Conservation (phyloP, 2,329 filamentous ascomycete species). For the Boeremia lycopersici region DNA sequence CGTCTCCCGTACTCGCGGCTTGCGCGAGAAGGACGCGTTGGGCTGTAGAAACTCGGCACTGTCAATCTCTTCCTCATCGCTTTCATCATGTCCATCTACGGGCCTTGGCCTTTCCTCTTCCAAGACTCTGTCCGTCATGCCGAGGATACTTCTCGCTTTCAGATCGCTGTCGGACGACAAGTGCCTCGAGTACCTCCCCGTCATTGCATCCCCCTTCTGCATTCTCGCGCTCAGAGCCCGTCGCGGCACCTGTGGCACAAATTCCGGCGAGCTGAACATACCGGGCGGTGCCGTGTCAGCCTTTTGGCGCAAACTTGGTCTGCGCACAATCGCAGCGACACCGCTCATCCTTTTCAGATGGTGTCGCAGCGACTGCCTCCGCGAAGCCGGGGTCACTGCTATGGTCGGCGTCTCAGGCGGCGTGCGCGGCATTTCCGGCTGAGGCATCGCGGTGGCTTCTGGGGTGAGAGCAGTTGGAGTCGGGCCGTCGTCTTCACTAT, state of each 20-base stretch:
- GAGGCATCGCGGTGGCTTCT: constrained; percentile 4
- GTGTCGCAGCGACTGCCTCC: not conserved
- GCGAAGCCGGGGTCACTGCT: constrained; percentile 9
- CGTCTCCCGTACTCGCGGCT: constrained; percentile 30
- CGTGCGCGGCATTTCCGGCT: constrained; percentile 5
- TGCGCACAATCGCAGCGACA: constrained; percentile 10
- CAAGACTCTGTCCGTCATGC: not conserved
- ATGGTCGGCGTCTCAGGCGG: constrained; percentile 15
- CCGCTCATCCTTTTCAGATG: constrained; percentile 13
- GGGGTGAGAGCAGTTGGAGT: constrained; percentile 8
- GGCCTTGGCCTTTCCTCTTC: not conserved
- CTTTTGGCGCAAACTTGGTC: constrained; percentile 25
- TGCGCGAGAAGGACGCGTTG: constrained; percentile 26
- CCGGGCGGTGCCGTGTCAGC: constrained; percentile 30
- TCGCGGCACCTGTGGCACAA: constrained; percentile 28
- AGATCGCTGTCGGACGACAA: constrained; percentile 8
- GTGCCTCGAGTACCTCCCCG: constrained; percentile 8
- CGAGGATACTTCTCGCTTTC: constrained; percentile 5
- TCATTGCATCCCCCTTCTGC: constrained; percentile 9
- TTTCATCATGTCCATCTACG: not conserved
- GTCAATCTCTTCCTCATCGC: constrained; percentile 7
- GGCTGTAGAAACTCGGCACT: constrained; percentile 2
- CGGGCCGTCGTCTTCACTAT: constrained; percentile 20
- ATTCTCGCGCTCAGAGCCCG: constrained; percentile 36
- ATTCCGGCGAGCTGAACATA: constrained; percentile 8